phyloP scores from a whole-genome alignment of 2,329 filamentous ascomycete species.

The Huntiella omanensis region DNA sequence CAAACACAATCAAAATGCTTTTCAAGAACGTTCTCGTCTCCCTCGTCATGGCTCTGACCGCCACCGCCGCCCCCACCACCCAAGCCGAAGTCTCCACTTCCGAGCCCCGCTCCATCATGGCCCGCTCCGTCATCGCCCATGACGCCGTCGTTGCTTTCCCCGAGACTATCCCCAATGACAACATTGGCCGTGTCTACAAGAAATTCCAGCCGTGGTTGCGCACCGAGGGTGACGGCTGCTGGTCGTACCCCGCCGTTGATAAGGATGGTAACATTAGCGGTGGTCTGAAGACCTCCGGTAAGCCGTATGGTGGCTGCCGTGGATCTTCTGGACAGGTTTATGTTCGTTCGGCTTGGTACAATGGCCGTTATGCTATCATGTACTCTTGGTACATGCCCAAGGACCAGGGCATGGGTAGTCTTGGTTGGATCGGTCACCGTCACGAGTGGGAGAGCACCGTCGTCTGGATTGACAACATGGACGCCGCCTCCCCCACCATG shows the following conservation, averaged over 20 bases:
- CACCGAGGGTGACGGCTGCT: constrained; percentile 36
- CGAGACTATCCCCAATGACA: constrained; percentile 17
- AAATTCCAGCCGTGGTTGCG: constrained; percentile 20
- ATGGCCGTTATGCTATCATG: constrained; percentile 20
- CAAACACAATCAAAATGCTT: constrained; percentile 2
- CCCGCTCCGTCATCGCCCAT: constrained; percentile 17
- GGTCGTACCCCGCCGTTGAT: constrained; percentile 44
- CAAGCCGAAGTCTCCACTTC: not conserved
- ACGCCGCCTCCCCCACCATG: constrained; percentile 16
- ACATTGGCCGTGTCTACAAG: constrained; percentile 16
- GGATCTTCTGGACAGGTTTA: constrained; percentile 22
- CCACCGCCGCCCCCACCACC: constrained; percentile 2
- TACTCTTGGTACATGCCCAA: constrained; percentile 29
- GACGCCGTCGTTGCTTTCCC: constrained; percentile 18
- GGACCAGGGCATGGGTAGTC: constrained; percentile 20
- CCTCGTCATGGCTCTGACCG: constrained; percentile 4
- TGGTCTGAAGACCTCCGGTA: constrained; percentile 19
- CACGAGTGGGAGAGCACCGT: constrained; percentile 24
- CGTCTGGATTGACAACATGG: constrained; percentile 17
- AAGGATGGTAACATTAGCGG: constrained; percentile 32
- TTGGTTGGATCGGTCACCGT: constrained; percentile 17
- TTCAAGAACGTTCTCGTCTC: constrained; percentile 6
- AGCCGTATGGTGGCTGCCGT: constrained; percentile 17
- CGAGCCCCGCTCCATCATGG: constrained; percentile 14
- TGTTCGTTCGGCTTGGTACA: constrained; percentile 17